Percentiles rank a stretch among this genome's conserved stretches.
Conservation (phyloP, 2,329 filamentous ascomycete genomes). For the Aspergillus tamarii region DNA sequence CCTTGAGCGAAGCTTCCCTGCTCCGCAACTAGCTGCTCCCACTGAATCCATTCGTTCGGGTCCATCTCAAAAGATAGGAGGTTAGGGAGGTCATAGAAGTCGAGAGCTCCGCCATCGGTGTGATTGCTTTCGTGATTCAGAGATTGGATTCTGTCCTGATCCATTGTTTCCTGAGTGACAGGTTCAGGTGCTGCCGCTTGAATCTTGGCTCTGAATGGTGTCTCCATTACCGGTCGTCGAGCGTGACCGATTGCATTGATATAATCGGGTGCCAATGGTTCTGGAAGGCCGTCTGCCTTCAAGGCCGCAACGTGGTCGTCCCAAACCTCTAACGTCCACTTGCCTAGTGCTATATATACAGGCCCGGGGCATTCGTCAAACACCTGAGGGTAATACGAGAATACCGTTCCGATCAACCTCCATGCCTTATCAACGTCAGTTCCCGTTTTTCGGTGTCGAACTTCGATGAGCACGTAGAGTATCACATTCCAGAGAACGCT, state of each 20-base stretch:
- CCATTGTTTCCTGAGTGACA: neutral
- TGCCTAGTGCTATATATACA: slow-evolving; percentile 31
- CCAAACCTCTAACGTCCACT: slow-evolving; percentile 34
- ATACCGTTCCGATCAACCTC: neutral
- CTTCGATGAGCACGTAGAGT: slow-evolving; percentile 36
- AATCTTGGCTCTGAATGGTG: neutral
- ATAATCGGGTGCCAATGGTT: neutral
- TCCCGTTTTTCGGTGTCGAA: slow-evolving; percentile 28
- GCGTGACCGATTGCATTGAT: neutral
- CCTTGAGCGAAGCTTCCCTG: neutral
- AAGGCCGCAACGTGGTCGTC: slow-evolving; percentile 26
- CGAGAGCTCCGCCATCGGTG: neutral
- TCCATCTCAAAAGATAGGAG: slow-evolving; percentile 31
- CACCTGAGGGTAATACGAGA: neutral
- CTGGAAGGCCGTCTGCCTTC: slow-evolving; percentile 22
- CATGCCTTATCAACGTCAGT: slow-evolving; percentile 33
- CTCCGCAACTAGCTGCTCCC: slow-evolving; percentile 28
- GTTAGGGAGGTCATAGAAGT: slow-evolving; percentile 8
- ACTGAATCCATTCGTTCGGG: slow-evolving; percentile 33
- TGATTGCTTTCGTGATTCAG: too few relatives aligned
- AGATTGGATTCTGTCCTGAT: neutral
- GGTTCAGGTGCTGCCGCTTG: neutral
- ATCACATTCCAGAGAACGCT: slow-evolving; percentile 36
- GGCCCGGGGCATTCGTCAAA: slow-evolving; percentile 18
- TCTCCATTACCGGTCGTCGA: neutral